Percentiles rank a stretch among this genome's conserved stretches.
These are phyloP conservation scores for Aspergillus novoparasiticus DNA, from an alignment of 2,329 filamentous ascomycete genomes.

Conservation along the genomic window DNA sequence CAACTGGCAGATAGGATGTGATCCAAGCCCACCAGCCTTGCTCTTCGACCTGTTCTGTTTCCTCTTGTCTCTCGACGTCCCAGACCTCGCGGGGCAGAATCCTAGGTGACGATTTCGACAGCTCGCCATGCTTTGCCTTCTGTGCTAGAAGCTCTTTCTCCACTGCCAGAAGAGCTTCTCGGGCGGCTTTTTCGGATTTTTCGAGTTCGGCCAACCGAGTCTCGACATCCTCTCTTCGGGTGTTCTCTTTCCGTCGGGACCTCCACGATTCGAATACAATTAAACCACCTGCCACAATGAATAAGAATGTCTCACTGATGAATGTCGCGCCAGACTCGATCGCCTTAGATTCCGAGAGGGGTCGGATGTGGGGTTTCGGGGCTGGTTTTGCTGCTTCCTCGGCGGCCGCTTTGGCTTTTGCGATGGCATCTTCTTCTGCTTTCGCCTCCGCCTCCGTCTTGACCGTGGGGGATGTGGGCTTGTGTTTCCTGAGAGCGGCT, in stretches of 20 bases:
- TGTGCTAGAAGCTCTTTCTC: constrained; percentile 50
- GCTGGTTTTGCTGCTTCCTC: constrained; percentile 52
- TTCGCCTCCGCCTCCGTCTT: constrained; percentile 63
- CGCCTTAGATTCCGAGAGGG: constrained; percentile 67
- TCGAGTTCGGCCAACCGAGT: constrained; percentile 62
- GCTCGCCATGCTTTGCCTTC: constrained; percentile 39
- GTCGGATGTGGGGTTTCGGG: constrained; percentile 59
- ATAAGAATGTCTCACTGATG: constrained; percentile 68
- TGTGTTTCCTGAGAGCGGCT: constrained; percentile 57
- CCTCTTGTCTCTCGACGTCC: constrained; percentile 36
- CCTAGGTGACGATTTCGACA: constrained; percentile 29
- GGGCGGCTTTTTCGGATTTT: constrained; percentile 47
- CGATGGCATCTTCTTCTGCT: constrained; percentile 56
- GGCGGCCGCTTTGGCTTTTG: constrained; percentile 44
- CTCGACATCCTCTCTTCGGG: constrained; percentile 61
- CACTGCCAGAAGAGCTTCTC: constrained; percentile 45
- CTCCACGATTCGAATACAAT: constrained; percentile 66
- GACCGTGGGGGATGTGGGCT: constrained; percentile 58
- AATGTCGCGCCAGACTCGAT: constrained; percentile 72
- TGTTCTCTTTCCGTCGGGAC: constrained; percentile 62
- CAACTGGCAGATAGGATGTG: constrained; percentile 35
- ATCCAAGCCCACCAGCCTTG: constrained; percentile 38
- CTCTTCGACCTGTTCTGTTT: constrained; percentile 28
- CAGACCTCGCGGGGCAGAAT: constrained; percentile 47
- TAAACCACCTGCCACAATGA: constrained; percentile 63